These are phyloP conservation scores for Annulohypoxylon truncatum DNA, from an alignment of 2,329 filamentous ascomycete species.

Conservation along the genomic window DNA sequence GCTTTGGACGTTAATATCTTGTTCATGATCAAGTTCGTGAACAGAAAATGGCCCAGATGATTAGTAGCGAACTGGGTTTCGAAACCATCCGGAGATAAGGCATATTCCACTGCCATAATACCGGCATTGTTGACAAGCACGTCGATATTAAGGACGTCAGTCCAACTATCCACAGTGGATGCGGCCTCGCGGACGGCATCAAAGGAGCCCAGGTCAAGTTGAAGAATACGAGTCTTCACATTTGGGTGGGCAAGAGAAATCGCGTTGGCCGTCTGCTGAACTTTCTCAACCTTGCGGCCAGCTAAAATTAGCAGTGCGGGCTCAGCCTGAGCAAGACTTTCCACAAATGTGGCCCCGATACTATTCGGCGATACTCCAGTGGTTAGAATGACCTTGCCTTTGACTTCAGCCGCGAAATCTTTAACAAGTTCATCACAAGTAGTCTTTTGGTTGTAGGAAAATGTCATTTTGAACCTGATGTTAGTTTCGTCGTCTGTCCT, in stretches of 20 bases:
- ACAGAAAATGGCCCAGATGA: constrained; percentile 55
- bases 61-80: constrained; percentile 56
- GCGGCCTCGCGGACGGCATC: constrained; percentile 51
- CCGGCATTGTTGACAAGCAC: constrained; percentile 44
- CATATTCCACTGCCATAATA: constrained; percentile 53
- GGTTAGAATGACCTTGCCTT: constrained; percentile 53
- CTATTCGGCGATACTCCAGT: constrained; percentile 57
- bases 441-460: constrained; percentile 15
- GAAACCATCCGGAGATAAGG: constrained; percentile 52
- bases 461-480: constrained; percentile 3
- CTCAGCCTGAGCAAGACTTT: constrained; percentile 53
- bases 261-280: constrained; percentile 52
- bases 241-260: constrained; percentile 51
- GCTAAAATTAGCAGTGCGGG: constrained; percentile 59
- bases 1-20: constrained; percentile 47
- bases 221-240: constrained; percentile 51
- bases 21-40: constrained; percentile 54
- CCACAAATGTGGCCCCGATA: constrained; percentile 54
- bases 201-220: constrained; percentile 35
- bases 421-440: constrained; percentile 21
- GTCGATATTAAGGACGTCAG: constrained; percentile 43
- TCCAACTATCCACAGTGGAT: constrained; percentile 50
- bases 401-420: constrained; percentile 20
- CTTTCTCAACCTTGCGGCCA: constrained; percentile 57
- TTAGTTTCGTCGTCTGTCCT: neutral